Evolutionary conservation across 305 asterid genomes (phyloP).

Genomic region (Ajuga reptans): DNA sequence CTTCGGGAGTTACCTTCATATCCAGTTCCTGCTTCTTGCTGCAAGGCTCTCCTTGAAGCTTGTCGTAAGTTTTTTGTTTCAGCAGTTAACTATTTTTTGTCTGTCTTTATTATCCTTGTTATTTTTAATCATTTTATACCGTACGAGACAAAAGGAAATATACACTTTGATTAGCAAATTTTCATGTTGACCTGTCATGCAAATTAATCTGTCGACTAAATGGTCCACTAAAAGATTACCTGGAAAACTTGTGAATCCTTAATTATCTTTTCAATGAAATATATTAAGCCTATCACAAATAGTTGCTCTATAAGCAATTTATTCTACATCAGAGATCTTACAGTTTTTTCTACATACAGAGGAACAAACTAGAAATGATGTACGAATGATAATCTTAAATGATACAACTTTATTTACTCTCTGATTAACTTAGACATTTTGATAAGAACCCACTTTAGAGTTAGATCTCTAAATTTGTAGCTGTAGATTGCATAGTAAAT

Average conservation of each 20-base stretch:
- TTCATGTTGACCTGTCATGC: constrained; percentile 6
- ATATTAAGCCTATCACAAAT: not conserved
- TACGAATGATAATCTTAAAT: not conserved
- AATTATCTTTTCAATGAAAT: not conserved
- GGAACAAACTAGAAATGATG: not conserved
- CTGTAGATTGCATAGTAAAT: not conserved
- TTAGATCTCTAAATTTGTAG: constrained; percentile 1
- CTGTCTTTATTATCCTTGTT: constrained; percentile 2
- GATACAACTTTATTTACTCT: not conserved
- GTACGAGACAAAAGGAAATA: not conserved
- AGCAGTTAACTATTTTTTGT: not conserved
- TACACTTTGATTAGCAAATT: constrained; percentile 12
- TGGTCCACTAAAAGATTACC: not conserved
- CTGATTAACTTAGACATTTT: not conserved
- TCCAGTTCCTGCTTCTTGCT: constrained; percentile 99
- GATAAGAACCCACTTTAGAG: no score
- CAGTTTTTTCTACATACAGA: constrained; percentile 3
- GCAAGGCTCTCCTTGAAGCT: constrained; percentile 96
- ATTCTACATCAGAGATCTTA: not conserved
- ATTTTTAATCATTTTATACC: constrained; percentile 2
- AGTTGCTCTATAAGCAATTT: not conserved
- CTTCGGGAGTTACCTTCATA: constrained; percentile 96
- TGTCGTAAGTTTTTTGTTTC: constrained; percentile 50
- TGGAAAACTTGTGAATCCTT: not conserved
- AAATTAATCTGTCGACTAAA: not conserved